Evolutionary conservation across 441 rosid genomes (phyloP).

Genomic region (Croton laevigatus): DNA sequence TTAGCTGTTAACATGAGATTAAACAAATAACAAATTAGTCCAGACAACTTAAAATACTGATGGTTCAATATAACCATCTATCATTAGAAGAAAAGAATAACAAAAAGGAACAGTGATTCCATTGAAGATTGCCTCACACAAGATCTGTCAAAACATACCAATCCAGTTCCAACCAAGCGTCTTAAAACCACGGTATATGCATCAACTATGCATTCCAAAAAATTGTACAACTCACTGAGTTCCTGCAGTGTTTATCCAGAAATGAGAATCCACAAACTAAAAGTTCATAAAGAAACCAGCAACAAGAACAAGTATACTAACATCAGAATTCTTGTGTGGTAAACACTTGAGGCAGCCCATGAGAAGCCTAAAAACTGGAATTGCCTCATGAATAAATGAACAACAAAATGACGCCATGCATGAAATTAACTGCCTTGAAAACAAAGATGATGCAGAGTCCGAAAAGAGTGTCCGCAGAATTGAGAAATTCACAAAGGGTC

Average conservation of each 20-base stretch:
- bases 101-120: background rate
- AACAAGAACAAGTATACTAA: conserved; percentile 32
- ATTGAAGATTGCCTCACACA: background rate
- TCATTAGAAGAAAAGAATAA: background rate
- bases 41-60: background rate
- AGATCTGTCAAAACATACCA: conserved; percentile 46
- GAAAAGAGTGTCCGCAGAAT: conserved; percentile 49
- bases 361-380: conserved; percentile 61
- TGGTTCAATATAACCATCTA: background rate
- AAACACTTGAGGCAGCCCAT: conserved; percentile 51
- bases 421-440: conserved; percentile 57
- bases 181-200: conserved; percentile 63
- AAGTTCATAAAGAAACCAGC: conserved; percentile 16
- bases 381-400: conserved; percentile 53
- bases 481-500: conserved; percentile 60
- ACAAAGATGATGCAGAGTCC: conserved; percentile 40
- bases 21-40: conserved; percentile 9
- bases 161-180: conserved; percentile 41
- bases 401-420: conserved; percentile 84
- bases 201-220: conserved; percentile 56
- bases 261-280: conserved; percentile 18
- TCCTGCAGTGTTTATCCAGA: conserved; percentile 51
- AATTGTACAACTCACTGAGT: conserved; percentile 37
- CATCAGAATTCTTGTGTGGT: conserved; percentile 48
- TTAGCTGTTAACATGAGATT: conserved; percentile 39